These are phyloP conservation scores for Podaxis sp. DNA, from an alignment of 768 basidiomycete species.

Conservation along the genomic window DNA sequence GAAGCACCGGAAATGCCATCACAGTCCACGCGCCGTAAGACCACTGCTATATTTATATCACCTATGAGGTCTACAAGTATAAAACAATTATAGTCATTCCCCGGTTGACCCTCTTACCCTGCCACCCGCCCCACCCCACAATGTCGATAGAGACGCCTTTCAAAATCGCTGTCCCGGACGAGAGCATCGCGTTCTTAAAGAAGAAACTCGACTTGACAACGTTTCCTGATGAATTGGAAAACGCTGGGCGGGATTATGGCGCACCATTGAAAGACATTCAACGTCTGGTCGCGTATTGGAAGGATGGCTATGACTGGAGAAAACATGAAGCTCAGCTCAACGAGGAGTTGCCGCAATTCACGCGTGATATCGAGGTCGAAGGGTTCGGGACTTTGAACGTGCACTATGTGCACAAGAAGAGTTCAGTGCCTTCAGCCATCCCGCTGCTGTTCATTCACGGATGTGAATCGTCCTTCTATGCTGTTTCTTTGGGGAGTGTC, in stretches of 20 bases:
- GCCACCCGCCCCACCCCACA: not conserved
- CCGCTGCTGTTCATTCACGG: slow-evolving; percentile 46
- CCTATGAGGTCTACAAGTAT: no score
- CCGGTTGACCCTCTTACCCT: no score
- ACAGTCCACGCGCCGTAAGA: no score
- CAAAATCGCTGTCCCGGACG: slow-evolving; percentile 37
- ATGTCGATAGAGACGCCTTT: slow-evolving; percentile 34
- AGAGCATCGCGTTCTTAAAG: slow-evolving; percentile 31
- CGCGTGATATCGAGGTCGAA: slow-evolving; percentile 47
- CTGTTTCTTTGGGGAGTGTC: not conserved
- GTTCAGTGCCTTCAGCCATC: slow-evolving; percentile 40
- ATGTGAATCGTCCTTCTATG: slow-evolving; percentile 30
- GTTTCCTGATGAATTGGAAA: slow-evolving; percentile 46
- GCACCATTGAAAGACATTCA: slow-evolving; percentile 45
- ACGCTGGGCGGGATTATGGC: slow-evolving; percentile 39
- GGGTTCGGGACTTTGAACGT: slow-evolving; percentile 42
- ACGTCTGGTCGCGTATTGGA: slow-evolving; percentile 47
- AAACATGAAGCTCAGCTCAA: slow-evolving; percentile 50
- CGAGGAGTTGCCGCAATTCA: slow-evolving; percentile 52
- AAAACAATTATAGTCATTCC: no score
- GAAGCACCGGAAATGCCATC: no score
- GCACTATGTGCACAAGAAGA: slow-evolving; percentile 59
- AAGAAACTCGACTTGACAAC: slow-evolving; percentile 39
- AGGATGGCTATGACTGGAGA: slow-evolving; percentile 52
- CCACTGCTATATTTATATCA: no score